These are phyloP conservation scores for Trichoderma cornu-damae DNA, from an alignment of 2,329 filamentous ascomycete genomes.

Conservation along the genomic window DNA sequence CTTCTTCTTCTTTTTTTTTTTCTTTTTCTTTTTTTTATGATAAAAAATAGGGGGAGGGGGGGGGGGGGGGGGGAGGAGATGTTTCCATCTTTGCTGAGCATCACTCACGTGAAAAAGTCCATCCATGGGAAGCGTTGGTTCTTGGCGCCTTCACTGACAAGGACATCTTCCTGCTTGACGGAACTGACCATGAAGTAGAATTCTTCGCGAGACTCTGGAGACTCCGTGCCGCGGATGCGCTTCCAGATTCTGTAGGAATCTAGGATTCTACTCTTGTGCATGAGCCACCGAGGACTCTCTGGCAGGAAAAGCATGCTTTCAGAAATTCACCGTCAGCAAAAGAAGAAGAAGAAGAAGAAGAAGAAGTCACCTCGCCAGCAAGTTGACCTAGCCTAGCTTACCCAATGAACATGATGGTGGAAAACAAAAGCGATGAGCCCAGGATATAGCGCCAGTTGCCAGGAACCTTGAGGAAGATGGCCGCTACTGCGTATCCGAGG, in stretches of 20 bases:
- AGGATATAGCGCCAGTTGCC: constrained; percentile 73
- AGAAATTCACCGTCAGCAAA: background rate
- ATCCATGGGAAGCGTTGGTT: constrained; percentile 62
- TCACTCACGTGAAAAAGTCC: constrained; percentile 59
- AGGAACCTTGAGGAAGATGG: constrained; percentile 64
- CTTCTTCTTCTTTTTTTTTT: too few relatives aligned
- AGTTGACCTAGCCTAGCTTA: constrained; percentile 43
- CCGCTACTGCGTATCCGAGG: constrained; percentile 65
- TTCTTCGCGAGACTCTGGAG: constrained; percentile 57
- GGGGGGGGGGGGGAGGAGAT: too few relatives aligned
- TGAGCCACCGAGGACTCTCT: constrained; percentile 62
- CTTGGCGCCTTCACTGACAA: constrained; percentile 45
- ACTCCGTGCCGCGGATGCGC: constrained; percentile 58
- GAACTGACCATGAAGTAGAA: constrained; percentile 68
- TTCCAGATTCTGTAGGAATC: constrained; percentile 62
- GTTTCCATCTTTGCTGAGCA: background rate
- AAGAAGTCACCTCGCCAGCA: background rate
- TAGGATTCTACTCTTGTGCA: constrained; percentile 54
- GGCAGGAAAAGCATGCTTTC: constrained; percentile 66
- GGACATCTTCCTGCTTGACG: constrained; percentile 52
- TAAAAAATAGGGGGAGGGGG: too few relatives aligned
- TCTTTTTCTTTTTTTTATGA: too few relatives aligned
- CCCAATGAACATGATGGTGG: constrained; percentile 39
- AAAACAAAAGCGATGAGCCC: constrained; percentile 66
- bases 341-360: fast-evolving